phyloP scores from a whole-genome alignment of 805 yeast genomes.

The Candida sithepensis region DNA sequence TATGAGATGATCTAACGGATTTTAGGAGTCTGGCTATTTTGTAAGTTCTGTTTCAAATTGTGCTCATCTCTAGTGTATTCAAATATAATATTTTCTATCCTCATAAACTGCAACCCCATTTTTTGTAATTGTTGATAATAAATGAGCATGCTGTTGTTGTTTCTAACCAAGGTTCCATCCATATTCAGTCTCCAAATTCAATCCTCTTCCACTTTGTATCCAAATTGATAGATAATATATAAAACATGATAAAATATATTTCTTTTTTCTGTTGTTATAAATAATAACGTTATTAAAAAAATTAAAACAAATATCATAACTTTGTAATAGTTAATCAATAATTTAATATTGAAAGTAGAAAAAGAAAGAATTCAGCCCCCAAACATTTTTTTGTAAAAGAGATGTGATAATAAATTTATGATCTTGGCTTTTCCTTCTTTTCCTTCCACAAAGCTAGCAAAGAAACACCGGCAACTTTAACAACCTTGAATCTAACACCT shows the following conservation, averaged over 20 bases:
- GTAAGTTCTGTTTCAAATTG: too few relatives aligned
- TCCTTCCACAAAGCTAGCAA: conserved; percentile 99
- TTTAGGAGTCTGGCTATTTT: too few relatives aligned
- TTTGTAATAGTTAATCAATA: background rate
- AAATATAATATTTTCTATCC: too few relatives aligned
- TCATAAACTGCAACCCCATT: too few relatives aligned
- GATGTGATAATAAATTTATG: conserved; percentile 45
- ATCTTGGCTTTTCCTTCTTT: conserved; percentile 99
- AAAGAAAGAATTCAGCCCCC: background rate
- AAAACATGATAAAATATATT: conserved; percentile 5
- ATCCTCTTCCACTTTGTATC: background rate
- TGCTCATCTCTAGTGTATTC: too few relatives aligned
- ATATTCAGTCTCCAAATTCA: background rate
- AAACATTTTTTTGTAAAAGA: background rate
- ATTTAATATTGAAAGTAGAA: background rate
- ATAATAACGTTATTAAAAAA: conserved; percentile 3
- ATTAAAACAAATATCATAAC: conserved; percentile 2
- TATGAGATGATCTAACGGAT: too few relatives aligned
- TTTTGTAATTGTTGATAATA: too few relatives aligned
- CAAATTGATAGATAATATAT: background rate
- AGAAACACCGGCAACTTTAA: conserved; percentile 99
- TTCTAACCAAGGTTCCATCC: too few relatives aligned
- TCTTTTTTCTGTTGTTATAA: background rate
- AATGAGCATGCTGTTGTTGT: too few relatives aligned
- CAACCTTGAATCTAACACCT: conserved; percentile 99